Evolutionary conservation across 441 rosid genomes (phyloP).

Genomic region (Erodium trifolium): DNA sequence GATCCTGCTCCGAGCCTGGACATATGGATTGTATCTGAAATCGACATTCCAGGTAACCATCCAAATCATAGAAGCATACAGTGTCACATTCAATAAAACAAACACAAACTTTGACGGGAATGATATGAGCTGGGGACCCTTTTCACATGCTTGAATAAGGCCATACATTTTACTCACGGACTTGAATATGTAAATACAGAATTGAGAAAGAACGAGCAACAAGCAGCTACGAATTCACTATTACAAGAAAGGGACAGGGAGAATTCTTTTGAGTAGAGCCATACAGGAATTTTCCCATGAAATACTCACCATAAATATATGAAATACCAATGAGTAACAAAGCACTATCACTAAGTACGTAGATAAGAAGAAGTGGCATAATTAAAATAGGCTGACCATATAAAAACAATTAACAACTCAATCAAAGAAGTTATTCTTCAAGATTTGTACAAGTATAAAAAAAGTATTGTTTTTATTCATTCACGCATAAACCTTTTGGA

Average conservation of each 20-base stretch:
- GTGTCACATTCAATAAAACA: background rate
- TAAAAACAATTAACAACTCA: background rate
- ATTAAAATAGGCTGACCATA: background rate
- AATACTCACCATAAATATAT: background rate
- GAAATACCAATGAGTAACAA: background rate
- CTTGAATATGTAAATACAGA: background rate
- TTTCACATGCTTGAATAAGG: background rate
- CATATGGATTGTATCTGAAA: conserved; percentile 86
- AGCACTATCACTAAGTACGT: background rate
- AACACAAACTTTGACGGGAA: background rate
- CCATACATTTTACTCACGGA: background rate
- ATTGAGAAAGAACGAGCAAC: background rate
- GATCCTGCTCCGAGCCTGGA: conserved; percentile 95
- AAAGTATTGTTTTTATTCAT: too few relatives aligned
- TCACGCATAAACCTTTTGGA: background rate
- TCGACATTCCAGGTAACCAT: conserved; percentile 5
- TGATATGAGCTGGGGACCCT: background rate
- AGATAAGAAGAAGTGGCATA: background rate
- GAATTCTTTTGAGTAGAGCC: background rate
- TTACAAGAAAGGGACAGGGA: background rate
- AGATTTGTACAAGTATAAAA: background rate
- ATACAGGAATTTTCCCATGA: background rate
- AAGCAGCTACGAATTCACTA: background rate
- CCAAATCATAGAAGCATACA: background rate
- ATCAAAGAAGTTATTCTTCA: background rate